phyloP scores from a whole-genome alignment of 2,329 filamentous ascomycete genomes.

The Xylariaceae sp. region DNA sequence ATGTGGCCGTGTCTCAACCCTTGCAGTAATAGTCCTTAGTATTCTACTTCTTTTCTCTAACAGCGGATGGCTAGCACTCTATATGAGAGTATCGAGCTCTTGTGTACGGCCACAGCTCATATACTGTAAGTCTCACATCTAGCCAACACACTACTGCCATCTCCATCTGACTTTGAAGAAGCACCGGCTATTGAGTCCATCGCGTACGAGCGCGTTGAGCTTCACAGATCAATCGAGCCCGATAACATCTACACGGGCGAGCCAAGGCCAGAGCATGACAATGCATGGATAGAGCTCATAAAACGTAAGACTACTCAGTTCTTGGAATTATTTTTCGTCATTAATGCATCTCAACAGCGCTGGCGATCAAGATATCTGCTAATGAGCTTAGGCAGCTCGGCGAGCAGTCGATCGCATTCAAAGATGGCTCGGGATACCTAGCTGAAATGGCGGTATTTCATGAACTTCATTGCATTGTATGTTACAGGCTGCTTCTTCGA shows the following conservation, averaged over 20 bases:
- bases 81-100: too few relatives aligned
- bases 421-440: not conserved
- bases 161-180: not conserved
- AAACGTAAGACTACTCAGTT: not conserved
- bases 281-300: not conserved
- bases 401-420: not conserved
- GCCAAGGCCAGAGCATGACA: not conserved
- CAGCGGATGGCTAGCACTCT: too few relatives aligned
- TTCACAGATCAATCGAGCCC: not conserved
- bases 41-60: too few relatives aligned
- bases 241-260: not conserved
- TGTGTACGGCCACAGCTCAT: not conserved
- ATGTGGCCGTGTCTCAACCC: too few relatives aligned
- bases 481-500: too few relatives aligned
- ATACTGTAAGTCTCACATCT: not conserved
- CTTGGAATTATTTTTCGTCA: not conserved
- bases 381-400: not conserved
- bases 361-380: not conserved
- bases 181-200: not conserved
- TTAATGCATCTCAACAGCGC: not conserved
- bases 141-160: not conserved
- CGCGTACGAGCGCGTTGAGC: not conserved
- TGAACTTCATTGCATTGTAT: not conserved
- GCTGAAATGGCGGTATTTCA: not conserved
- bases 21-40: too few relatives aligned